Percentiles rank a stretch among this genome's conserved stretches.
These are phyloP conservation scores for Acmispon strigosus DNA, from an alignment of 306 rosid genomes.

Conservation along the genomic window DNA sequence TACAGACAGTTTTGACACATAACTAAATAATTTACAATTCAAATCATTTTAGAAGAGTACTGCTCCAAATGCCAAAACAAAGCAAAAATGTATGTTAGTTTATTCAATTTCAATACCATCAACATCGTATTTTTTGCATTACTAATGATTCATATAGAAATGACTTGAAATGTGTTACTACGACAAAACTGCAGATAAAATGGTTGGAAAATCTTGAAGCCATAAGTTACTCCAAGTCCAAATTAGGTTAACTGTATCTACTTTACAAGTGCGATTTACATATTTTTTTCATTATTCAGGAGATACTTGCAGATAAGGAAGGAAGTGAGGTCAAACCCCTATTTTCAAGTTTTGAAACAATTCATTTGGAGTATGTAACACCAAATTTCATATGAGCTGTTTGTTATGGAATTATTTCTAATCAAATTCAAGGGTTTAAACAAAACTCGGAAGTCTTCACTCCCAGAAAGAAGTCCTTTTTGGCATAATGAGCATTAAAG, in stretches of 20 bases:
- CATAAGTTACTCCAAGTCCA: neutral
- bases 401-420: neutral
- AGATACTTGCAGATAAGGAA: neutral
- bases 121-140: neutral
- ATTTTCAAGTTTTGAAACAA: slow-evolving; percentile 11
- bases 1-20: neutral
- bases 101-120: neutral
- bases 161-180: neutral
- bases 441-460: neutral
- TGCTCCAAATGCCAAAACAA: neutral
- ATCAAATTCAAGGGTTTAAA: neutral
- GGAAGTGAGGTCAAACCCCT: neutral
- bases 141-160: neutral
- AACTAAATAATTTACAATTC: neutral
- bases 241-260: neutral
- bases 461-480: neutral
- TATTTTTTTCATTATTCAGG: neutral
- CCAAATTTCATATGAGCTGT: neutral
- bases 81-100: neutral
- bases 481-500: neutral
- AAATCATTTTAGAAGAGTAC: neutral
- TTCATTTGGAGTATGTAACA: neutral
- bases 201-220: slow-evolving; percentile 1
- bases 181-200: neutral
- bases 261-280: neutral